Evolutionary conservation across 2,329 filamentous ascomycete species (phyloP).

Genomic region (Leptoxyphium fumago): DNA sequence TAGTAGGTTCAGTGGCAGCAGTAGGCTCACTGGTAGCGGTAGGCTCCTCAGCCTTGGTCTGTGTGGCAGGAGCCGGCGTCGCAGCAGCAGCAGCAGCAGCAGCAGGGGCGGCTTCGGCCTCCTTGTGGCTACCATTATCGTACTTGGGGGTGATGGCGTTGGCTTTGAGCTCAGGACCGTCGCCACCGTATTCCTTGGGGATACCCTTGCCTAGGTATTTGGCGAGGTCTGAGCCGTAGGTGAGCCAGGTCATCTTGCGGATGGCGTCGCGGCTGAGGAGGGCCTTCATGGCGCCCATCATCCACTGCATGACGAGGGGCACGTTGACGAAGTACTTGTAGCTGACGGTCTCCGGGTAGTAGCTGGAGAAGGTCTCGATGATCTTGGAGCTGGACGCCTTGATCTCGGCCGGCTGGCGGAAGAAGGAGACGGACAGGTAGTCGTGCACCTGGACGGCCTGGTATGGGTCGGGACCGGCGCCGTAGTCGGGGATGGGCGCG

Average conservation of each 20-base stretch:
- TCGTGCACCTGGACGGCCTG: constrained; percentile 90
- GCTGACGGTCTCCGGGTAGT: constrained; percentile 77
- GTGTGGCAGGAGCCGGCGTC: background rate
- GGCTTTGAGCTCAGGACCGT: constrained; percentile 38
- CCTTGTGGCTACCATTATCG: constrained; percentile 2
- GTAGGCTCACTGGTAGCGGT: background rate
- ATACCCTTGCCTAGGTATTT: constrained; percentile 51
- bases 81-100: background rate
- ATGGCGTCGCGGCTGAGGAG: constrained; percentile 34
- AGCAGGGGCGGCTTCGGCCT: background rate
- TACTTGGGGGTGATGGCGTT: constrained; percentile 28
- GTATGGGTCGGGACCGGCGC: constrained; percentile 56
- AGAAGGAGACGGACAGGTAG: constrained; percentile 76
- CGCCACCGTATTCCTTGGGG: constrained; percentile 67
- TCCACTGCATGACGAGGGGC: constrained; percentile 76
- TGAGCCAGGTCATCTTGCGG: constrained; percentile 34
- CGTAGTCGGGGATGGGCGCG: constrained; percentile 53
- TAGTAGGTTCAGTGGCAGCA: background rate
- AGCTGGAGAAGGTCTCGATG: constrained; percentile 64
- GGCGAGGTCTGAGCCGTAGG: constrained; percentile 50
- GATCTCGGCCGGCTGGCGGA: constrained; percentile 63
- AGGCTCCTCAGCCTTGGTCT: background rate
- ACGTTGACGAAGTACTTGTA: constrained; percentile 97
- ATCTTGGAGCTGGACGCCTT: constrained; percentile 66
- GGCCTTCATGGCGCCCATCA: constrained; percentile 33